phyloP scores from a whole-genome alignment of 2,329 filamentous ascomycete species.

The Talaromyces sp. region DNA sequence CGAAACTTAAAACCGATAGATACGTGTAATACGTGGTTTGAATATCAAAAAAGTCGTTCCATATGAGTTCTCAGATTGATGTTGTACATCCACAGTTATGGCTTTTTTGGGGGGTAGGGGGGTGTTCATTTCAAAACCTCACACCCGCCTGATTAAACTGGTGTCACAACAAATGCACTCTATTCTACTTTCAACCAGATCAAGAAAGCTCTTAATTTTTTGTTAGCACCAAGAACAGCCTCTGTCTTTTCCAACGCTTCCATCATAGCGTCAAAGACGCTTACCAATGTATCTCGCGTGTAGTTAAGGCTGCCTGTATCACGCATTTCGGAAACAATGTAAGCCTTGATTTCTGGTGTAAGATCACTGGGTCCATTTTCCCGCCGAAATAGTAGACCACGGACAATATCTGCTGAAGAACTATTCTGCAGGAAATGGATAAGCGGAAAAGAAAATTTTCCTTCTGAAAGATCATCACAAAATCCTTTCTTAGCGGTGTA shows the following conservation, averaged over 20 bases:
- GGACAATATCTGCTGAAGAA: conserved; percentile 6
- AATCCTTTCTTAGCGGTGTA: conserved; percentile 37
- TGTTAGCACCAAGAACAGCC: background rate
- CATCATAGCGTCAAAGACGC: background rate
- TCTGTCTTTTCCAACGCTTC: background rate
- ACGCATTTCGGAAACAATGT: background rate
- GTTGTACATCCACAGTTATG: too few relatives aligned
- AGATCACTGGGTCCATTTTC: background rate
- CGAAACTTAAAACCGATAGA: too few relatives aligned
- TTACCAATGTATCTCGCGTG: background rate
- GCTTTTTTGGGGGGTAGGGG: too few relatives aligned
- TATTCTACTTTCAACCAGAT: background rate
- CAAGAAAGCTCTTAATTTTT: conserved; percentile 1
- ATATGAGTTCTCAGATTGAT: too few relatives aligned
- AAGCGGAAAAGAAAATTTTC: conserved; percentile 35
- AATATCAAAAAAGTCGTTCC: too few relatives aligned
- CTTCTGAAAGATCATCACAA: conserved; percentile 38
- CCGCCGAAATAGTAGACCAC: background rate
- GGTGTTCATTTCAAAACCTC: too few relatives aligned
- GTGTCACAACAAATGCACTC: background rate
- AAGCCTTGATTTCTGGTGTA: background rate
- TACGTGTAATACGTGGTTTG: too few relatives aligned
- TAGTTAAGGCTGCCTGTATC: background rate
- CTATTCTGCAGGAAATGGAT: conserved; percentile 7
- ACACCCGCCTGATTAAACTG: too few relatives aligned